Evolutionary conservation across 164 flowering plant species (phyloP).

Genomic region (Chloranthus sessilifolius): DNA sequence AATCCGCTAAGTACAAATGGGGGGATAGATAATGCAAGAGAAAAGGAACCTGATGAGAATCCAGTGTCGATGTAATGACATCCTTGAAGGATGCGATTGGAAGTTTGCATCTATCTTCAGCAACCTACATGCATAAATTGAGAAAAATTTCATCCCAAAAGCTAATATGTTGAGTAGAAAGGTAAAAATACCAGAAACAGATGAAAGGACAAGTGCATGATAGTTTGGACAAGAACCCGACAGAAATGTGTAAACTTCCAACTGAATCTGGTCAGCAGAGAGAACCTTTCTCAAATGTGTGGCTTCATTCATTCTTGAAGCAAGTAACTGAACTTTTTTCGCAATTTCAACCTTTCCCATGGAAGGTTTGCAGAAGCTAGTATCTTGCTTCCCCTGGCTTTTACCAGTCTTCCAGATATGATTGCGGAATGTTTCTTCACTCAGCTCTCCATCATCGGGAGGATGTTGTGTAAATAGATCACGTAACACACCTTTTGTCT

Average conservation of each 20-base stretch:
- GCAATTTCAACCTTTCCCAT: constrained; percentile 44
- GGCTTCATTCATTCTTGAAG: constrained; percentile 32
- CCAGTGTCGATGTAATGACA: constrained; percentile 57
- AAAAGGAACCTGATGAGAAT: constrained; percentile 67
- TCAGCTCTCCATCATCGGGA: constrained; percentile 49
- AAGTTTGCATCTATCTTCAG: constrained; percentile 59
- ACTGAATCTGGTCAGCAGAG: neutral
- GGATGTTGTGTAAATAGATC: constrained; percentile 68
- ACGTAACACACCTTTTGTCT: constrained; percentile 41
- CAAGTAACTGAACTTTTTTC: constrained; percentile 43
- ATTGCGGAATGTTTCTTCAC: constrained; percentile 18
- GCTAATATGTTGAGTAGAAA: neutral
- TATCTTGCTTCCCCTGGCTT: constrained; percentile 25
- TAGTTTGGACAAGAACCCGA: too few relatives aligned
- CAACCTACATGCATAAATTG: constrained; percentile 43
- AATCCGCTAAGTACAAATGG: too few relatives aligned
- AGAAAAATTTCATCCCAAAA: constrained; percentile 1
- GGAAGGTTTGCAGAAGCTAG: constrained; percentile 46
- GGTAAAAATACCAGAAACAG: too few relatives aligned
- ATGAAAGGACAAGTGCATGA: too few relatives aligned
- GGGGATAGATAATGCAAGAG: neutral
- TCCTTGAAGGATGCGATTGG: constrained; percentile 80
- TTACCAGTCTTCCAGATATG: constrained; percentile 13
- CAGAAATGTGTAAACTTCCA: too few relatives aligned
- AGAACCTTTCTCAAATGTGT: constrained; percentile 47